Base-by-base conservation (phyloP, 768 basidiomycete genomes). In the Sporobolomyces phaffii region DNA sequence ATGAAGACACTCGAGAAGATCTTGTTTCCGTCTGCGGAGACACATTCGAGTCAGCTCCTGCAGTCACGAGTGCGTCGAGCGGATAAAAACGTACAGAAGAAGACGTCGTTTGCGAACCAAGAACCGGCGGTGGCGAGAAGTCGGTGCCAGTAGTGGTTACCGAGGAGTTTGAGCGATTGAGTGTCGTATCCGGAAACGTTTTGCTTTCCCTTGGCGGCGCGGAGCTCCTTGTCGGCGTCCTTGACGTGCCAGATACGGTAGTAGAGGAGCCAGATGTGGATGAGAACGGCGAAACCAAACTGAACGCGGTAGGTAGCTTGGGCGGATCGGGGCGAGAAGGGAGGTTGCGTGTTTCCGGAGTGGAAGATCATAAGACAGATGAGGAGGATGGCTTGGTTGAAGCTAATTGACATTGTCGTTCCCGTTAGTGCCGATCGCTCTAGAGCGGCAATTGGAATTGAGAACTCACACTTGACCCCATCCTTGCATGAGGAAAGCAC, bases 191-290 rank as follows among this genome's bases (percentile, higher is more conserved):
- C 80, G 3, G 76, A 76, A 58, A 78, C 76, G 59, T 78, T 77
- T 58, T 75, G 75, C 20, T 65, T 69, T 68, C 76, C 75, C 74
- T 80, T 80, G 45, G 77, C 76, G 53, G 71, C 60, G 8, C 57
- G 51, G 24, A 79, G 63, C 7, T 75, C 76, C 20, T 44, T 45
- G 69, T 77, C 73, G 36, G 74, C 75, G 17, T 70, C 62, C 64
- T 77, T 69, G 54, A 76, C 75, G 62, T 76, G 75, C 75, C 77
- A 80, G 72, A 76, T 77, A 72, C 79, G 77, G 76, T 77, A 78
- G 76, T 80, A 80, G 47, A 78, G 77, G 29, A 80, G 77, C 80
- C 80, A 80, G 41, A 78, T 70, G 41, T 78, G 80, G 73, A 79
- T 77, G 38, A 77, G 64, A n/a, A 75, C 77, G 71, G 80, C 77